phyloP scores from a whole-genome alignment of 495 filamentous ascomycete genomes.

The Podospora didyma region DNA sequence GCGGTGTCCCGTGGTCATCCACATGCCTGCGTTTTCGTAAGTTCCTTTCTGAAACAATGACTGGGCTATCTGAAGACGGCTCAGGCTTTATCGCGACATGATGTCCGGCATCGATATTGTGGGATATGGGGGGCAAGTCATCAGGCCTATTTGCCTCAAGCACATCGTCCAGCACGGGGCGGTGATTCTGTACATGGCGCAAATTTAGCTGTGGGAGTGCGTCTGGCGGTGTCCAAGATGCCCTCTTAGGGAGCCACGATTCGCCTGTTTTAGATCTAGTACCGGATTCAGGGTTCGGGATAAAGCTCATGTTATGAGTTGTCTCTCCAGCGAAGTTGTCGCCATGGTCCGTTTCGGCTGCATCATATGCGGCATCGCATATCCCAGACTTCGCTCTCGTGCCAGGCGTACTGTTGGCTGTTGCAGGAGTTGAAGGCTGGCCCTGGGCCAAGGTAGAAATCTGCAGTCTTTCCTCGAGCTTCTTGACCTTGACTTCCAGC shows the following conservation, averaged over 20 bases:
- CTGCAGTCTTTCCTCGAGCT: conserved; percentile 19
- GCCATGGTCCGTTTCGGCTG: background rate
- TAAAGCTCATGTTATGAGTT: conserved; percentile 2
- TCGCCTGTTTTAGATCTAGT: background rate
- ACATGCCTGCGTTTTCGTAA: conserved; percentile 38
- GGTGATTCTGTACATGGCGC: background rate
- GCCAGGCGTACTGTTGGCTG: background rate
- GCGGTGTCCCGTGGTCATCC: conserved; percentile 8
- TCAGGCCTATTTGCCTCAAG: conserved; percentile 1
- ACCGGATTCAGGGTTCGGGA: conserved; percentile 10
- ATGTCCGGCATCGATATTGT: background rate
- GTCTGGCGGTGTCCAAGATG: background rate
- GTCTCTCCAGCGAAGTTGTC: background rate
- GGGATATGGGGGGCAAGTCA: conserved; percentile 27
- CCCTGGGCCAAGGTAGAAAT: background rate
- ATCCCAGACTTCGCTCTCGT: background rate
- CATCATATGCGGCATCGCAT: no score
- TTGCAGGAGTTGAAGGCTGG: background rate
- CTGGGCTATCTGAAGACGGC: conserved; percentile 39
- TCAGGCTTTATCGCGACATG: conserved; percentile 34
- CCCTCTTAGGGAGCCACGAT: background rate
- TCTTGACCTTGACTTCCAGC: conserved; percentile 18
- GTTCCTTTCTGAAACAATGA: conserved; percentile 40
- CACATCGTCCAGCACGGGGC: background rate
- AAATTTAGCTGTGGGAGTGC: background rate